Evolutionary conservation across 23 red algal species (phyloP), one percentile per base, ranked within the genome.

Genomic region (Gracilaria caudata): DNA sequence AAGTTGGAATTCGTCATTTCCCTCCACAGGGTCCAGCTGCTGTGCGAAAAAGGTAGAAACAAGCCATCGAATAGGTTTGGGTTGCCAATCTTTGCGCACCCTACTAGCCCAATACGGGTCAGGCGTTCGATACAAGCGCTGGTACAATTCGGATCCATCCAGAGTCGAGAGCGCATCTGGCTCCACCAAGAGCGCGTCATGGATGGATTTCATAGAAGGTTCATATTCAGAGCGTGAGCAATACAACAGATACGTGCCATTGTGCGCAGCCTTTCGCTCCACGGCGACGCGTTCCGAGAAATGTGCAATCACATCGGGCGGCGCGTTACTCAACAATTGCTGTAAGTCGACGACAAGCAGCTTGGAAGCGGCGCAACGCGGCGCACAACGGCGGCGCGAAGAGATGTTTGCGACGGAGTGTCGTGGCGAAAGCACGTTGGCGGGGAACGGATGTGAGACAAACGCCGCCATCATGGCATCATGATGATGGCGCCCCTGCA

Each of bases 121-220:
- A 33, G 88, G 78, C 30, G 88, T 92, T 17, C 78, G 77, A 60
- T 92, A 92, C 24, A 34, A 32, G 2, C 64, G 79, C 54, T 92
- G 88, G 64, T 92, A 92, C 60, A 92, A 25, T 40, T 92, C 88
- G n/a, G 88, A 43, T 2, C 88, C 88, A 46, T 73, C 64, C 24
- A 73, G 47, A 17, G 47, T 39, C 14, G 68, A 68, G 7, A 87
- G 58, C 10, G 83, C 83, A 40, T 87, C 68, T n/a, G 83, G 65
- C 51, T 87, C 66, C 21, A 77, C 57, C 13, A 87, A 70, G 7
- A 21, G 24, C 46, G 47, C 68, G 20, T 87, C 51, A 3, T 87
- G 37, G 0, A 87, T 59, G 36, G 29, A 68, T 23, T 78, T 38
- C 10, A 87, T 43, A 40, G 68, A 58, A 25, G 45, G 45, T 8